Evolutionary conservation across 345 rosid genomes (phyloP).

Genomic region (Hibiscus syriacus): DNA sequence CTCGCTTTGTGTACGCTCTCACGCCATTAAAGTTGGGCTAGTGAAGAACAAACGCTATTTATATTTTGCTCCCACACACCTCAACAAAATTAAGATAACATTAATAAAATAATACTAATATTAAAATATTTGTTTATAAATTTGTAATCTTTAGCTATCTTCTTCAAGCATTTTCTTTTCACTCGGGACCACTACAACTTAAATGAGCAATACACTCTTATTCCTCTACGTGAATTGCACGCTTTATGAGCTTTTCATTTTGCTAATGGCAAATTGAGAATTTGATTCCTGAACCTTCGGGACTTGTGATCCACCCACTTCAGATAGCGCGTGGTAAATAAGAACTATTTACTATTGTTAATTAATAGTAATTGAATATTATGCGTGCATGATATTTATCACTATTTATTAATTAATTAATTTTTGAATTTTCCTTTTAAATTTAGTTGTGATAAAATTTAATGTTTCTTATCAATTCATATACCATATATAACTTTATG

Average conservation of each 20-base stretch:
- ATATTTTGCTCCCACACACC: not conserved
- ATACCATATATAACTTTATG: no score
- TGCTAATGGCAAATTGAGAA: not conserved
- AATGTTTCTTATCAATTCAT: no score
- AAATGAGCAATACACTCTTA: conserved; percentile 1
- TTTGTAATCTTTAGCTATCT: not conserved
- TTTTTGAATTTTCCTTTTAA: not conserved
- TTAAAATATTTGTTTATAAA: not conserved
- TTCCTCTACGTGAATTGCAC: not conserved
- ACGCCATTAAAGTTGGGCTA: conserved; percentile 26
- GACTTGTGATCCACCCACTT: not conserved
- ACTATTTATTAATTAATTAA: not conserved
- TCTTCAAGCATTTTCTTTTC: not conserved
- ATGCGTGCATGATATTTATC: not conserved
- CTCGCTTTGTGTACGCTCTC: conserved; percentile 8
- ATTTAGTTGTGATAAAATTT: not conserved
- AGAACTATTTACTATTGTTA: not conserved
- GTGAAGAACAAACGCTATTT: conserved; percentile 12
- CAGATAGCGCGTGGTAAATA: not conserved
- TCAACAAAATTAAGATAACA: not conserved
- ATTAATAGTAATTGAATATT: not conserved
- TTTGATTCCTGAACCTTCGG: not conserved
- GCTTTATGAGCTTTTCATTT: not conserved
- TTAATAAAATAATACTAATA: not conserved
- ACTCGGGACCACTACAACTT: not conserved